Percentiles rank a stretch among this genome's conserved stretches.
Evolutionary conservation across 176 grass and related monocot genomes (phyloP).

Genomic region (Aegilops longissima): DNA sequence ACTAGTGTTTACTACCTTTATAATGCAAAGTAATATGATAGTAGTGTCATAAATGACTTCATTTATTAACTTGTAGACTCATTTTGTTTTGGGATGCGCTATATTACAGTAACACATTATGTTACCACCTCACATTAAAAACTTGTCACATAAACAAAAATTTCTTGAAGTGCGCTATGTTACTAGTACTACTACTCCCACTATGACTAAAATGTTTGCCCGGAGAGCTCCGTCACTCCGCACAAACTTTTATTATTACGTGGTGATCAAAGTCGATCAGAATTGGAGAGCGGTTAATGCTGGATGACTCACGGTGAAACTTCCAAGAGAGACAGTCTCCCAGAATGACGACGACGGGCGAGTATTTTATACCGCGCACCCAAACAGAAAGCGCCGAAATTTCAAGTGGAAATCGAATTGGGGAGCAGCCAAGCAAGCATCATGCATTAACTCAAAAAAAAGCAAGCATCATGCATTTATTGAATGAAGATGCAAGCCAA

Average conservation of each 20-base stretch:
- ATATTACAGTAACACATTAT: too few species aligned
- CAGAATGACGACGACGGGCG: too few species aligned
- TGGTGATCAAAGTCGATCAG: neutral
- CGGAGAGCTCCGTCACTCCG: neutral
- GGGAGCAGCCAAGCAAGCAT: neutral
- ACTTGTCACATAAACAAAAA: too few species aligned
- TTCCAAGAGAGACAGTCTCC: neutral
- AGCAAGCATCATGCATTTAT: neutral
- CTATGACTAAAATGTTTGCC: neutral
- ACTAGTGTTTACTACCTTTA: too few species aligned
- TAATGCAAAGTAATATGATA: too few species aligned
- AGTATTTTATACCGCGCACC: neutral
- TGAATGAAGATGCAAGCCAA: neutral
- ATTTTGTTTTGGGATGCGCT: too few species aligned
- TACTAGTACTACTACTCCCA: too few species aligned
- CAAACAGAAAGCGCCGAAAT: neutral
- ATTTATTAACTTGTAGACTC: too few species aligned
- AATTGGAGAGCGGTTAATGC: neutral
- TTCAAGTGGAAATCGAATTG: neutral
- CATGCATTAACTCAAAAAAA: neutral
- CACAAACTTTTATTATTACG: neutral
- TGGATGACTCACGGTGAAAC: neutral
- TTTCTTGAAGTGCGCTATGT: too few species aligned
- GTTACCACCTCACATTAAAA: too few species aligned
- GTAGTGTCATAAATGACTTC: too few species aligned